Evolutionary conservation across 1,284 basidiomycete species (phyloP), one percentile per base, ranked within the genome.

Genomic region (Trichosporon asahii): DNA sequence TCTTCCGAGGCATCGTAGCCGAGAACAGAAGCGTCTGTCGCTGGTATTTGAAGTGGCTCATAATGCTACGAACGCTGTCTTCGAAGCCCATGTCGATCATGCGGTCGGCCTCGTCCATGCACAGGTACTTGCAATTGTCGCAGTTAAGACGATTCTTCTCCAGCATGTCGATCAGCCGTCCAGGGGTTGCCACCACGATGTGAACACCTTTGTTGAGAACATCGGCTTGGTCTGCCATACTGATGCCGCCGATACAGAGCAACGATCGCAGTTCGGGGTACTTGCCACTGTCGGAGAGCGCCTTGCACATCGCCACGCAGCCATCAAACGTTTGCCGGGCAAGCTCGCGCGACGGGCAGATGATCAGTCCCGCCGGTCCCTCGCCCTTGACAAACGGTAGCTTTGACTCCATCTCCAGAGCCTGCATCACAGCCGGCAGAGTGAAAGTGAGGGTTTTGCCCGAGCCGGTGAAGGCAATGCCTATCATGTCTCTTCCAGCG

Each of bases 1-100:
- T 99, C 80, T 98, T 98, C 67, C 93, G 88, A 1, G 97, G 97
- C 97, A 99, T 99, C 0, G 97, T 99, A 0, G 97, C 97, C 0
- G 95, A 98, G 82, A 99, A 99, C 15, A 99, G 86, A 1, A 99
- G 86, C 0, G 97, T 99, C 85, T 99, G 97, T 3, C 96, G 88
- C 88, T 99, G 97, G 73, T 92, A 89, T 91, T 92, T 95, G 87
- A 98, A 98, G 83, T 94, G 98, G 75, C 91, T 94, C 94, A 99
- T 98, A 78, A 99, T 97, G 79, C 95, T 96, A 70, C 96, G 88
- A 31, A 99, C 95, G 78, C 99, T 96, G 69, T 99, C 97, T 83
- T 99, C 97, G 77, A 99, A 99, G 0, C 96, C 97, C 82, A 98
- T 88, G 79, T 99, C 97, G 74, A 99, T 96, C 97, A 99, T 99